Conservation (phyloP, 1,139 yeast genomes). For the Scheffersomyces illinoinensis region DNA sequence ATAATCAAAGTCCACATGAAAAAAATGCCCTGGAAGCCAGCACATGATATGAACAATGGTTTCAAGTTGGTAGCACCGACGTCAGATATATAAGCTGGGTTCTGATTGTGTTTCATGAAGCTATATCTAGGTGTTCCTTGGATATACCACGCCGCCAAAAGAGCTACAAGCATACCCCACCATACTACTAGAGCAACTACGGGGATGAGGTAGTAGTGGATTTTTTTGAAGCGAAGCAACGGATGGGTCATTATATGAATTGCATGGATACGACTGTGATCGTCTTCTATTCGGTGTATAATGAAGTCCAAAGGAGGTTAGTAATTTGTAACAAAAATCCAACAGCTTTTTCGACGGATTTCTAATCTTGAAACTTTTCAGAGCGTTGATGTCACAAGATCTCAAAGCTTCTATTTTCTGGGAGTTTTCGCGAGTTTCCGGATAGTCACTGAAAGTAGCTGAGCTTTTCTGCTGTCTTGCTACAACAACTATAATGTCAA, state of each 20-base stretch:
- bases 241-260: conserved; percentile 7
- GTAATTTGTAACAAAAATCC: neutral
- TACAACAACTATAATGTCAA: neutral
- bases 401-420: neutral
- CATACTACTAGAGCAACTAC: conserved; percentile 57
- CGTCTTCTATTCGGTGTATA: neutral
- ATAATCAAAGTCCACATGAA: conserved; percentile 66
- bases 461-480: neutral
- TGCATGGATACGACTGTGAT: neutral
- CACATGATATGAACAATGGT: conserved; percentile 26
- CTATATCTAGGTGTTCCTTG: conserved; percentile 76
- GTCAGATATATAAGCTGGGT: conserved; percentile 69
- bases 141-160: conserved; percentile 66
- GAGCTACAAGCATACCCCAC: conserved; percentile 79
- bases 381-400: neutral
- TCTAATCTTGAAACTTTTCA: neutral
- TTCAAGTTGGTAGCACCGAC: conserved; percentile 30
- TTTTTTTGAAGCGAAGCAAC: conserved; percentile 16
- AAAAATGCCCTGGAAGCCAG: conserved; percentile 64
- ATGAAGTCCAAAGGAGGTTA: neutral
- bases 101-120: conserved; percentile 50
- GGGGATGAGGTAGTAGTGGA: conserved; percentile 47
- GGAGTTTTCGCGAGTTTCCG: neutral
- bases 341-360: neutral
- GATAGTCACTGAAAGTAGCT: neutral